Percentiles rank a stretch among this genome's conserved stretches.
phyloP scores from a whole-genome alignment of 805 yeast genomes.

The Starmerella kuoi region DNA sequence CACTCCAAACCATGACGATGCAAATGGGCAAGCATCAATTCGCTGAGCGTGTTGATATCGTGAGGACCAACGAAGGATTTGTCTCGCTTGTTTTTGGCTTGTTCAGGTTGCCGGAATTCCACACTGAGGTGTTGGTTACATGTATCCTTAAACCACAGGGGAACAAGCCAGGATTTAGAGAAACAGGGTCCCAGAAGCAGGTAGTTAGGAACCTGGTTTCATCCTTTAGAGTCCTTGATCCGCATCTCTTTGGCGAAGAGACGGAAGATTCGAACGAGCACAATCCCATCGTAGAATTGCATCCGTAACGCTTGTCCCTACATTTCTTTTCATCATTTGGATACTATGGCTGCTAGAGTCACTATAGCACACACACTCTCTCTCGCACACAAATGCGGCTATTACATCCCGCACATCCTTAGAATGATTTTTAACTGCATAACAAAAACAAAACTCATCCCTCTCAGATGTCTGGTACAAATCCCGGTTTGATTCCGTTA shows the following conservation, averaged over 20 bases:
- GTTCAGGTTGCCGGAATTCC: slow-evolving; percentile 17
- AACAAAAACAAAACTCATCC: too few relatives aligned
- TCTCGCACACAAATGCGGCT: too few relatives aligned
- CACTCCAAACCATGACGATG: slow-evolving; percentile 8
- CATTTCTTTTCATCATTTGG: too few relatives aligned
- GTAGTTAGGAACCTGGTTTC: slow-evolving; percentile 8
- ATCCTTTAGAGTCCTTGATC: slow-evolving; percentile 17
- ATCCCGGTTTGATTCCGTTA: too few relatives aligned
- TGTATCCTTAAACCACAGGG: slow-evolving; percentile 4
- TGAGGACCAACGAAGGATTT: slow-evolving; percentile 5
- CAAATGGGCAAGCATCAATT: slow-evolving; percentile 10
- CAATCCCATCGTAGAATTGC: too few relatives aligned
- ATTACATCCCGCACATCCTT: too few relatives aligned
- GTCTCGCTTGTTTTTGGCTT: slow-evolving; percentile 16
- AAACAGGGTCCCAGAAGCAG: slow-evolving; percentile 10
- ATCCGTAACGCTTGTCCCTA: too few relatives aligned
- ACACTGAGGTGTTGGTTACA: slow-evolving; percentile 22
- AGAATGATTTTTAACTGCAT: too few relatives aligned
- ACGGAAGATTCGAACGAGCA: background rate
- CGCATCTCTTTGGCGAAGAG: slow-evolving; percentile 12
- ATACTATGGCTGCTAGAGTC: too few relatives aligned
- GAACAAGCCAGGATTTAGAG: background rate
- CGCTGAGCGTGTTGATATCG: slow-evolving; percentile 18
- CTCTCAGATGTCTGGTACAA: too few relatives aligned
- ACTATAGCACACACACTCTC: too few relatives aligned